Percentiles rank a stretch among this genome's conserved stretches.
Evolutionary conservation across 495 filamentous ascomycete species (phyloP).

Genomic region (Penicillium mononematosum): DNA sequence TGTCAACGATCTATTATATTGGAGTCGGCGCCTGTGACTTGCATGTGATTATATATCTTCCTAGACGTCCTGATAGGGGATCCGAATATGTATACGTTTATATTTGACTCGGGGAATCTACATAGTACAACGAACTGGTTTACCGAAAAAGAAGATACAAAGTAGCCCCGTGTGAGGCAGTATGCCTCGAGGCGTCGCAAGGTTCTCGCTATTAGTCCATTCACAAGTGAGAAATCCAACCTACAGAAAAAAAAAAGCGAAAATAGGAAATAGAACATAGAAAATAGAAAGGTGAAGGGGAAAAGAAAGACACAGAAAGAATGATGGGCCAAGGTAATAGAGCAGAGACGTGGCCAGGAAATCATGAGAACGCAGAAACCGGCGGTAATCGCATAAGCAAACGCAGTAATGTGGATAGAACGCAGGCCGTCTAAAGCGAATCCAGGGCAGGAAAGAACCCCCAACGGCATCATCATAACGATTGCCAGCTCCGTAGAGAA

Average conservation of each 20-base stretch:
- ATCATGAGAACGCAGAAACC: slow-evolving; percentile 26
- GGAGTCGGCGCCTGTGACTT: not conserved
- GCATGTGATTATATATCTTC: slow-evolving; percentile 4
- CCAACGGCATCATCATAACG: slow-evolving; percentile 22
- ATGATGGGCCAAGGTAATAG: slow-evolving; percentile 27
- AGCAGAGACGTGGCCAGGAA: slow-evolving; percentile 28
- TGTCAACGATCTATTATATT: not conserved
- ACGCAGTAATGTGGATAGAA: slow-evolving; percentile 30
- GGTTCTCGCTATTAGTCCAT: slow-evolving; percentile 45
- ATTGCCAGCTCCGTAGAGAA: slow-evolving; percentile 15
- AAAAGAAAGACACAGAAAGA: slow-evolving; percentile 27
- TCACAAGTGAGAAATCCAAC: slow-evolving; percentile 46
- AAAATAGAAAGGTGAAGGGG: slow-evolving; percentile 13
- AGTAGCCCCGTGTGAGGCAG: slow-evolving; percentile 9
- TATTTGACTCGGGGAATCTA: not conserved
- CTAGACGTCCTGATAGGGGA: not conserved
- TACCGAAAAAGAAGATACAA: slow-evolving; percentile 5
- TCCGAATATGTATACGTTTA: not conserved
- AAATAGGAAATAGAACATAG: slow-evolving; percentile 21
- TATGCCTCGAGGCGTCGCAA: slow-evolving; percentile 12
- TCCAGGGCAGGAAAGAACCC: slow-evolving; percentile 28
- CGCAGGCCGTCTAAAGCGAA: slow-evolving; percentile 44
- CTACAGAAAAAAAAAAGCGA: slow-evolving; percentile 31
- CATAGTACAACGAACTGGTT: slow-evolving; percentile 3
- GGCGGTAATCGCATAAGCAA: slow-evolving; percentile 32